Evolutionary conservation across 192 early-diverging fungal genomes (phyloP), one percentile per base, ranked within the genome.

Genomic region (Glomus cerebriforme): DNA sequence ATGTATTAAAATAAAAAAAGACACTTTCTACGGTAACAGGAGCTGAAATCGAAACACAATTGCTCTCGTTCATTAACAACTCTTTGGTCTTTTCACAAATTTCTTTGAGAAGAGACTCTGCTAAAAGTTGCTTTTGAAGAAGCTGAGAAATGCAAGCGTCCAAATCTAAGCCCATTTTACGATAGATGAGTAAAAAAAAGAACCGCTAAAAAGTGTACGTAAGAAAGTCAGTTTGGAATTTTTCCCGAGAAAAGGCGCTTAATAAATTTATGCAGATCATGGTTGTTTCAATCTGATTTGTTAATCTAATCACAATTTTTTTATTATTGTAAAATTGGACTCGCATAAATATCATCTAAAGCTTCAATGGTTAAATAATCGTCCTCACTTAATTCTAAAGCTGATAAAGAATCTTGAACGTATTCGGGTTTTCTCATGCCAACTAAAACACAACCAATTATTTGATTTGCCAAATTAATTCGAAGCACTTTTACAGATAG

Each of bases 1-100:
- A 37, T n/a, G 8, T 37, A 37, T 37, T 37, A 39, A 80, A 90
- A 94, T 88, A 95, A 82, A 95, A 94, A 69, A 96, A 94, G 78
- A 96, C 96, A 31, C 95, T 95, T n/a, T 96, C 91, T 2, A 98
- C 92, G 0, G 96, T 97, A 37, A 95, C 93, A 35, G 97, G 97
- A 13, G 96, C 92, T 26, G 85, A 84, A 47, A 98, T 93, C 31
- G 86, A 86, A 17, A 93, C 86, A 35, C 97, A 93, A 87, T 98
- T 99, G 69, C 93, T 91, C 77, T 99, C 96, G 26, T 86, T 76
- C 69, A 92, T 86, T 15, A 99, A 83, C 62, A 98, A 81, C 34
- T 94, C 91, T 71, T 95, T 95, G 24, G 91, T 90, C 60, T 88
- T 89, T 49, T 91, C 89, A 79, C 96, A 98, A 22, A 98, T 87